Base-by-base conservation (phyloP, 202 grass and related monocot genomes). In the Digitaria exilis region DNA sequence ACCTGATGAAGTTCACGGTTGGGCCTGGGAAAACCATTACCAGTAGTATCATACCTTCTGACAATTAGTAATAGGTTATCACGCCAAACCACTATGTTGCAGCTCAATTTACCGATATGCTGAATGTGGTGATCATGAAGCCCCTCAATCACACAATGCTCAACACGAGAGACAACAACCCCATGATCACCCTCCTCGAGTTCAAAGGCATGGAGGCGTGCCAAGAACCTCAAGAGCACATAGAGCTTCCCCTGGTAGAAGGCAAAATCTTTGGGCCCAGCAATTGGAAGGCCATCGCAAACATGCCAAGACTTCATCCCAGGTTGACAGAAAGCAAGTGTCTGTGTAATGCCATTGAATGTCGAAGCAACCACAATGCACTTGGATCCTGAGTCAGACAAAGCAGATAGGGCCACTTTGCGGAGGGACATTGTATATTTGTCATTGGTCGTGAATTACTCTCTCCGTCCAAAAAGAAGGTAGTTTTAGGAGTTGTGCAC, bases 211-310 rank as follows among this genome's bases (percentile, higher is more conserved):
- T 45, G 12, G 18, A 81, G 65, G 17, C 1, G 2, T 31, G 37
- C 8, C 11, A 1, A 10, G 17, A 19, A 44, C 16, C 18, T 58
- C 10, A 0, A 6, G 32, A 80, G n/a, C 43, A 73, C 13, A 45
- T 65, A 75, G 4, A 83, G 59, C 12, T 63, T 75, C 31, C 71
- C 81, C 3, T 66, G 58, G 5, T 75, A 30, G 59, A 83, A 84
- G 22, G 35, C 46, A 76, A 76, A 8, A 46, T 72, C 69, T n/a
- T 50, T 51, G 7, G 17, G 17, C 3, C 9, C 3, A 8, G 3
- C 1, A 3, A 70, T 5, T 17, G 0, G 2, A 3, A 0, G 1
- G 26, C 45, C 12, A 7, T 19, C 0, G 4, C 65, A 75, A 1
- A 66, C n/a, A 6, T 49, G 50, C 70, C 81, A 83, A 3, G 70